A percentile compares a stretch with the other conserved stretches of the same genome.
Conservation (phyloP, 345 rosid species). For the Anacardium occidentale region DNA sequence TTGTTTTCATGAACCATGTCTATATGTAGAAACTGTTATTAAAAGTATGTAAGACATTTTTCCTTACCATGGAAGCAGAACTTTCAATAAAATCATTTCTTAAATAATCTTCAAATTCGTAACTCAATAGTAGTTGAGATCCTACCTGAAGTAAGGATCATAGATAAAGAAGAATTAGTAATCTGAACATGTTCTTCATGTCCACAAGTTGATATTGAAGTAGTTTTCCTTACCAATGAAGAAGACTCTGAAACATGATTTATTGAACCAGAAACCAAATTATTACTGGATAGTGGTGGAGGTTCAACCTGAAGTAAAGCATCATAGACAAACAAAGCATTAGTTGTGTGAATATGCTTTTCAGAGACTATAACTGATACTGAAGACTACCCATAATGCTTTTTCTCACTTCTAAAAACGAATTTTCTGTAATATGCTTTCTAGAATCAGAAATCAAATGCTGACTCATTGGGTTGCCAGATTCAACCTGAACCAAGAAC, state of each 20-base stretch:
- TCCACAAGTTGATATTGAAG: background rate
- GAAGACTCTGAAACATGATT: background rate
- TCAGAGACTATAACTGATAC: background rate
- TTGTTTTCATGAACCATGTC: background rate
- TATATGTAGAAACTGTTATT: too few relatives aligned
- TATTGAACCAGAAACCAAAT: background rate
- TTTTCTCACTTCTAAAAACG: background rate
- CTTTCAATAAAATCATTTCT: too few relatives aligned
- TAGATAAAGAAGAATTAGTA: background rate
- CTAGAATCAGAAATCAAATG: background rate
- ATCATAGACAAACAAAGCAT: background rate
- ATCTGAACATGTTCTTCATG: background rate
- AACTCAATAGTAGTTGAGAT: background rate
- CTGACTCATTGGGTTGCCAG: background rate
- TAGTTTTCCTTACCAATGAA: background rate
- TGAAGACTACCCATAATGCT: background rate
- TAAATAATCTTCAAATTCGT: background rate
- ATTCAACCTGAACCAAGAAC: slow-evolving; percentile 4
- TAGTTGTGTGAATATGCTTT: background rate
- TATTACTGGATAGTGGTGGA: background rate
- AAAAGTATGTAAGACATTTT: background rate
- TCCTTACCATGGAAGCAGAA: background rate
- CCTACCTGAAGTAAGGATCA: background rate
- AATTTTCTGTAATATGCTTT: slow-evolving; percentile 10
- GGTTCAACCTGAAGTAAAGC: background rate